Base-by-base conservation (phyloP, 768 basidiomycete genomes). In the Hygrophoropsis aurantiaca region DNA sequence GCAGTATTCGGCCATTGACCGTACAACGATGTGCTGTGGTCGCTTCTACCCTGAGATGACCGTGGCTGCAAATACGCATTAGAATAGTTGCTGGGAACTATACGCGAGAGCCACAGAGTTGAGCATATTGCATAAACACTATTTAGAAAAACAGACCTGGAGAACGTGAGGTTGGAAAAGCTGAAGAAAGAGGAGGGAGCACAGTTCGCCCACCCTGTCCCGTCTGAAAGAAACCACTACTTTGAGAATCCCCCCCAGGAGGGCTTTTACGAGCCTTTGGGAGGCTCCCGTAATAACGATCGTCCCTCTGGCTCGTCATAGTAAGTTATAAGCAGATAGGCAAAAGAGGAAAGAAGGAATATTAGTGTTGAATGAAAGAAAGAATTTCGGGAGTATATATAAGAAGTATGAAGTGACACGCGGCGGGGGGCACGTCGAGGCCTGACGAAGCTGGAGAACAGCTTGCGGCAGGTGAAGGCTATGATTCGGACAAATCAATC, bases 171-270 rank as follows among this genome's bases (percentile, higher is more conserved):
- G 81, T 82, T 85, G 85, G 85, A 84, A 86, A 85, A 62, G 81
- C 80, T 71, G 83, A 77, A 81, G 81, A 79, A 79, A 88, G 75
- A 82, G 86, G 82, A 84, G 86, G 87, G 70, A 87, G 82, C 75
- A 86, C 79, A 77, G 84, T 81, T 82, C 86, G 84, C 86, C 85
- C 85, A 88, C 87, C 86, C 82, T 87, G 86, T 77, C 83, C 81
- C 72, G 80, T 77, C 73, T 79, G 79, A 74, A 85, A 81, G 77
- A 84, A 84, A 73, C 67, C 74, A 70, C 74, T 74, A 66, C 67
- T 73, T 71, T 82, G 81, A 66, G 79, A 65, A 69, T 70, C 68
- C 57, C 81, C 81, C 70, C 75, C 79, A 58, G 84, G 81, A 65
- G 84, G 79, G 70, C 78, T 79, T 77, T 69, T 65, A 59, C 82